Conservation (phyloP, 2,329 filamentous ascomycete genomes). For the Scedosporium minutisporum region DNA sequence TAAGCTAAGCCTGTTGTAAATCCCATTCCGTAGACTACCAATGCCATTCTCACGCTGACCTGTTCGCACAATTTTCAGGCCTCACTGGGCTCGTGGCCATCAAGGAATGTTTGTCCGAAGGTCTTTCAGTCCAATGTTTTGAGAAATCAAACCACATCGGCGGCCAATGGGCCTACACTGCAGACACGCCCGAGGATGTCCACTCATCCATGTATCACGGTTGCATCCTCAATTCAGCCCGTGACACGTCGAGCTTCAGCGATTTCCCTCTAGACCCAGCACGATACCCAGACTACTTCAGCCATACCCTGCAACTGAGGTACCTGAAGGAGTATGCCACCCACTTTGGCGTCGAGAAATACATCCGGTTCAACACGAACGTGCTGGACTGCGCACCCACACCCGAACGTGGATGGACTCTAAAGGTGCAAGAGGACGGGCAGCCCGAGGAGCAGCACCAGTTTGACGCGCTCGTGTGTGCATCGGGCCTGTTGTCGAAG, state of each 20-base stretch:
- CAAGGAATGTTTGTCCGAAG: slow-evolving; percentile 27
- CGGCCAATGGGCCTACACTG: slow-evolving; percentile 28
- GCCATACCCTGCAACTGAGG: slow-evolving; percentile 21
- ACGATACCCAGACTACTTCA: slow-evolving; percentile 25
- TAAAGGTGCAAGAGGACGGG: slow-evolving; percentile 14
- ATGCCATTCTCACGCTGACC: background rate
- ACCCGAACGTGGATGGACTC: slow-evolving; percentile 19
- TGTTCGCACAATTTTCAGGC: slow-evolving; percentile 14
- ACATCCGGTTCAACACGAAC: slow-evolving; percentile 22
- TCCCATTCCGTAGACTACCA: background rate
- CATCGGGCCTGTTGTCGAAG: slow-evolving; percentile 20
- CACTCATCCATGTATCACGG: slow-evolving; percentile 25
- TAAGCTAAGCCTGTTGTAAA: background rate
- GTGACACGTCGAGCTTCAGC: slow-evolving; percentile 26
- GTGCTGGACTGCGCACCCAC: slow-evolving; percentile 20
- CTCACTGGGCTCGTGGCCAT: slow-evolving; percentile 23
- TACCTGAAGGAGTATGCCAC: slow-evolving; percentile 27
- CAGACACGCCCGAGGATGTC: slow-evolving; percentile 15
- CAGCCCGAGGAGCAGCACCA: slow-evolving; percentile 12
- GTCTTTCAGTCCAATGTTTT: slow-evolving; percentile 23
- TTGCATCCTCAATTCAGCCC: slow-evolving; percentile 25
- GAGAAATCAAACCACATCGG: slow-evolving; percentile 24
- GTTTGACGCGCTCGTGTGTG: slow-evolving; percentile 26
- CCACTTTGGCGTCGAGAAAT: slow-evolving; percentile 22
- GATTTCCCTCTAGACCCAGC: slow-evolving; percentile 30